Base-by-base conservation (phyloP, 176 grass and related monocot genomes). In the Olyra latifolia region DNA sequence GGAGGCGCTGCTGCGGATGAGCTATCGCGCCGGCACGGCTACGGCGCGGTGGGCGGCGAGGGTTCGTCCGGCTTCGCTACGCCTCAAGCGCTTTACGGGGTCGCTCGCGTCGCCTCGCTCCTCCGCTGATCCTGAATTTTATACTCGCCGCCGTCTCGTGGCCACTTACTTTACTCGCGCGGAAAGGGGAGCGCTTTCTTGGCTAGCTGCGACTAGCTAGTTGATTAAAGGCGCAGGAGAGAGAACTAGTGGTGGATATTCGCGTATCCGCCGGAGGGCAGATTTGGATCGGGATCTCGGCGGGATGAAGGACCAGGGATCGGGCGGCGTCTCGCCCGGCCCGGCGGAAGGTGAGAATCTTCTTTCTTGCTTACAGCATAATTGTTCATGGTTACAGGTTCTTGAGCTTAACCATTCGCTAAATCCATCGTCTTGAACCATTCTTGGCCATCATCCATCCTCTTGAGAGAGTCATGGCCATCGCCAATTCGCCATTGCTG, bases 221-320 rank as follows among this genome's bases (percentile, higher is more conserved):
- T 42, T 77, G 20, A 28, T 72, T 77, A 72, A 82, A 79, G 68
- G 69, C 24, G 42, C 32, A 49, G 46, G 72, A 15, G 25, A 30
- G 23, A 30, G 41, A 23, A 68, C 52, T 41, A n/a, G 50, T 7
- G 60, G 41, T 58, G 83, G 49, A 80, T 84, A 87, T 91, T 87
- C 75, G 52, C 40, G 75, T 74, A 62, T 70, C 62, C 4, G 5
- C 62, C 4, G 5, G 43, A 30, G 62, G 16, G 4, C 7, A 76
- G 83, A 82, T 78, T 86, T 25, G 78, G 83, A 78, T 89, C 88
- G 68, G 87, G 83, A 86, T 82, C 78, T 89, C 66, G 65, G 13
- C 41, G 49, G 61, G 58, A 89, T 89, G 88, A 89, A 89, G 88
- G 88, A 89, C 3, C 88, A 77, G 2, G 89, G 81, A 78, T 66